phyloP scores from a whole-genome alignment of 2,329 filamentous ascomycete genomes.

The Trichothecium sympodiale region DNA sequence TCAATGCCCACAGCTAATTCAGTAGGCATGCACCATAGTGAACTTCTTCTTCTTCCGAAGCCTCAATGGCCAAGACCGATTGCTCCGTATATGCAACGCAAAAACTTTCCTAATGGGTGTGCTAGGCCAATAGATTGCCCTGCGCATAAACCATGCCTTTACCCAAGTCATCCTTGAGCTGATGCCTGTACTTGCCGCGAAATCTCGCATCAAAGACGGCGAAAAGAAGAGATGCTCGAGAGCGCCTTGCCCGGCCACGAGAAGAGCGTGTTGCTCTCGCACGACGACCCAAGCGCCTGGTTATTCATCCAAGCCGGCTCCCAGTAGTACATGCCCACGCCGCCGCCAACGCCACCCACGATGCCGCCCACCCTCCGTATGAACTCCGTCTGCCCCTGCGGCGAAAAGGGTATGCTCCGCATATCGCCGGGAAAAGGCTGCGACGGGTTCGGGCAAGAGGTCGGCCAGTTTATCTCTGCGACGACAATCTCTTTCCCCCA shows the following conservation, averaged over 20 bases:
- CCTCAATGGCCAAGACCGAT: too few relatives aligned
- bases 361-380: constrained; percentile 47
- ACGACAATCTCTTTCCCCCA: constrained; percentile 60
- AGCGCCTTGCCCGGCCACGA: constrained; percentile 40
- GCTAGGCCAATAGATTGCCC: too few relatives aligned
- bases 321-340: constrained; percentile 60
- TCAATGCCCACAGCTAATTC: too few relatives aligned
- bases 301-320: constrained; percentile 63
- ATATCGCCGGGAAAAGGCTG: constrained; percentile 51
- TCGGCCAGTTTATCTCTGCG: constrained; percentile 62
- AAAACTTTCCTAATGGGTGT: too few relatives aligned
- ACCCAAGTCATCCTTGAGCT: too few relatives aligned
- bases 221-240: constrained; percentile 46
- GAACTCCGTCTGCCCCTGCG: constrained; percentile 51
- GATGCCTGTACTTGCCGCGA: too few relatives aligned
- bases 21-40: too few relatives aligned
- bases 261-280: constrained; percentile 53
- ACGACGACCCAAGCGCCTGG: constrained; percentile 52
- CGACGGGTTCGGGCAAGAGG: constrained; percentile 44
- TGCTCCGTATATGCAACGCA: too few relatives aligned
- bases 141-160: too few relatives aligned
- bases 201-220: constrained; percentile 34
- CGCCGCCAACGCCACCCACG: constrained; percentile 40
- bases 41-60: too few relatives aligned
- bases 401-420: constrained; percentile 47